phyloP scores from a whole-genome alignment of 2,329 filamentous ascomycete species.

The Fusarium falciforme region DNA sequence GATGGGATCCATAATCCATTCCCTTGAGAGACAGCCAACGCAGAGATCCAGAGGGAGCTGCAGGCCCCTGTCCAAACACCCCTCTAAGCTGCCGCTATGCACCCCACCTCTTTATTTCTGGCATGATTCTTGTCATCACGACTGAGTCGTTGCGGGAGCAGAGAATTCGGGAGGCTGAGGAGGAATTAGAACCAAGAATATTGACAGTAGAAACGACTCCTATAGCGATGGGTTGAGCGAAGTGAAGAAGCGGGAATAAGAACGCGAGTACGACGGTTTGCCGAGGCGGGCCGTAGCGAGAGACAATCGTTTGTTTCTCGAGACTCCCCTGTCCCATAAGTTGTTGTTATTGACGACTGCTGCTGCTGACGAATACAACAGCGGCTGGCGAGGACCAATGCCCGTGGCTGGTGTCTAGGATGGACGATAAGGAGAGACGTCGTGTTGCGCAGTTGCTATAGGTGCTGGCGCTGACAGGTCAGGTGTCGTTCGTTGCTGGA shows the following conservation, averaged over 20 bases:
- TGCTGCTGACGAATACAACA: conserved; percentile 33
- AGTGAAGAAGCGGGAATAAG: conserved; percentile 2
- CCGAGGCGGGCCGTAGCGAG: conserved; percentile 31
- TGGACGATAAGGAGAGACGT: not conserved
- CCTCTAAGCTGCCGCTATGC: conserved; percentile 6
- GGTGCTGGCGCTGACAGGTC: not conserved
- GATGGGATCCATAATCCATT: conserved; percentile 28
- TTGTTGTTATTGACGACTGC: conserved; percentile 5
- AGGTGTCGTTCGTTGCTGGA: conserved; percentile 22
- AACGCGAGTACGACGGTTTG: conserved; percentile 15
- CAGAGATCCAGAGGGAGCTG: conserved; percentile 12
- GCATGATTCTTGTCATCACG: conserved; percentile 21
- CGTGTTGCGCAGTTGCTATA: not conserved
- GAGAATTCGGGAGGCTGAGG: conserved; percentile 1
- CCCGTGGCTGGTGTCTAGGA: conserved; percentile 25
- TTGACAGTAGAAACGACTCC: not conserved
- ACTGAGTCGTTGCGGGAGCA: not conserved
- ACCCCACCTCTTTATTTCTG: conserved; percentile 30
- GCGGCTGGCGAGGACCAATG: conserved; percentile 8
- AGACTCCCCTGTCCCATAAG: conserved; percentile 31
- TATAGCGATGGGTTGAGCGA: not conserved
- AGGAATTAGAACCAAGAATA: not conserved
- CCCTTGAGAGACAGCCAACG: conserved; percentile 27
- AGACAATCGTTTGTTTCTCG: conserved; percentile 22
- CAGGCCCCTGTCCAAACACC: conserved; percentile 21